Evolutionary conservation across 2,329 filamentous ascomycete genomes (phyloP), one percentile per base, ranked within the genome.

Genomic region (Fusarium begoniae): DNA sequence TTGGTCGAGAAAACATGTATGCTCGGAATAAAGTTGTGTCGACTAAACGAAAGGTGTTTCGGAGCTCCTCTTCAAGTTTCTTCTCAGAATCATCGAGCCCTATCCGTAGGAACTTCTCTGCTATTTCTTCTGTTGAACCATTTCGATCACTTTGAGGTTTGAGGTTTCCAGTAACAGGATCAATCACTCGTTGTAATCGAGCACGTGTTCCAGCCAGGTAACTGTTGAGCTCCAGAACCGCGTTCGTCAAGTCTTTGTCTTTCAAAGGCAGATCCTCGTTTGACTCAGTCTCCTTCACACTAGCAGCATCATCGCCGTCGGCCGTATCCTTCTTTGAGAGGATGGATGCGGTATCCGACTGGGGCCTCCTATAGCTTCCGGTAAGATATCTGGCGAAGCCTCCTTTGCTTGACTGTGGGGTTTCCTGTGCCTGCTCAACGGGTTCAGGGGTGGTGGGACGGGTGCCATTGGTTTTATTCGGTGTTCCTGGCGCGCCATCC

Each of bases 1-100:
- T 91, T 9, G 96, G 96, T 13, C 91, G 92, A 8, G 93, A 94
- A 79, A 96, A 94, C 95, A 99, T 98, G 82, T 98, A 97, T 0
- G 94, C 93, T 22, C 96, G 91, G 85, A 99, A 98, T 1, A 99
- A 88, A 2, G 95, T 96, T 2, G 96, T 99, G 80, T 99, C 96
- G 12, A 98, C 94, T 6, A 98, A 85, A 56, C 90, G 92, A 41
- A 96, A 97, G 3, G 93, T 94, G 43, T 91, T 88, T 18, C 91
- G 88, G 6, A 98, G 87, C 73, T 93, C 91, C 55, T 90, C 86
- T 75, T 94, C 91, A 71, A 94, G 92, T 70, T 94, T 83, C 54
- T 88, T 86, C 32, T 91, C 86, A 3, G 85, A 84, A 10, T 89
- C 87, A 47, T 83, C 82, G 22, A 81, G 80, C 3, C 80, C 79